These are phyloP conservation scores for Globisporangium nodosum DNA, from an alignment of 352 stramenopile genomes.

Conservation along the genomic window DNA sequence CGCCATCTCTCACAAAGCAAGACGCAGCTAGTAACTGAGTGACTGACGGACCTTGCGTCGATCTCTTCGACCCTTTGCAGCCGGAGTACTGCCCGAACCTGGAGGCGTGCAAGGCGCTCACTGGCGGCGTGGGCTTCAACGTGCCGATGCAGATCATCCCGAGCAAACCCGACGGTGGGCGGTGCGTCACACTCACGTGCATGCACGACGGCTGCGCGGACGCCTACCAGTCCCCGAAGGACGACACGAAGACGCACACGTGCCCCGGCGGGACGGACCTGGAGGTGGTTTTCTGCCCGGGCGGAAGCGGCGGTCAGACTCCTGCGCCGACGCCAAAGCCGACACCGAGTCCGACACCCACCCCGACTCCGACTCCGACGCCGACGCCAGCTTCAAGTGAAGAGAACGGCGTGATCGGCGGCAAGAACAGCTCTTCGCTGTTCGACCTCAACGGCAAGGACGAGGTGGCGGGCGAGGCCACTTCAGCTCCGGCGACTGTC, in stretches of 20 bases:
- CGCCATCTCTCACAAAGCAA: background rate
- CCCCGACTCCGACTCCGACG: slow-evolving; percentile 23
- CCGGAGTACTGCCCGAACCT: slow-evolving; percentile 52
- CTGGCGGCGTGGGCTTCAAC: slow-evolving; percentile 60
- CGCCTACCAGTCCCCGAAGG: slow-evolving; percentile 60
- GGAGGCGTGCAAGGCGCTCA: slow-evolving; percentile 47
- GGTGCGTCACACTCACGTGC: slow-evolving; percentile 50
- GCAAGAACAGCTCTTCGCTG: slow-evolving; percentile 1
- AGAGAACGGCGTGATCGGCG: slow-evolving; percentile 2
- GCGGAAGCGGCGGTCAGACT: slow-evolving; percentile 25
- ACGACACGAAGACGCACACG: slow-evolving; percentile 67
- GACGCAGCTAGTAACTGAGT: background rate
- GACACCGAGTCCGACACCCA: slow-evolving; percentile 19
- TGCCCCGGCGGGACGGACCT: slow-evolving; percentile 42
- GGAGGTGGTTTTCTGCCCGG: slow-evolving; percentile 52
- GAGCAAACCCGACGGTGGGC: slow-evolving; percentile 20
- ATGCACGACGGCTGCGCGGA: slow-evolving; percentile 45
- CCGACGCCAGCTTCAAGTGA: slow-evolving; percentile 19
- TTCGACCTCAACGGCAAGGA: slow-evolving; percentile 1
- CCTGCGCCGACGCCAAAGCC: slow-evolving; percentile 19
- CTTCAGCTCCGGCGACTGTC: background rate
- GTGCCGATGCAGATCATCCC: slow-evolving; percentile 58
- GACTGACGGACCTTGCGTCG: background rate
- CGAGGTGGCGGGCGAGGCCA: slow-evolving; percentile 9
- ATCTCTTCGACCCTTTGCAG: slow-evolving; percentile 7